phyloP scores from a whole-genome alignment of 345 rosid genomes.

The Aegle marmelos region DNA sequence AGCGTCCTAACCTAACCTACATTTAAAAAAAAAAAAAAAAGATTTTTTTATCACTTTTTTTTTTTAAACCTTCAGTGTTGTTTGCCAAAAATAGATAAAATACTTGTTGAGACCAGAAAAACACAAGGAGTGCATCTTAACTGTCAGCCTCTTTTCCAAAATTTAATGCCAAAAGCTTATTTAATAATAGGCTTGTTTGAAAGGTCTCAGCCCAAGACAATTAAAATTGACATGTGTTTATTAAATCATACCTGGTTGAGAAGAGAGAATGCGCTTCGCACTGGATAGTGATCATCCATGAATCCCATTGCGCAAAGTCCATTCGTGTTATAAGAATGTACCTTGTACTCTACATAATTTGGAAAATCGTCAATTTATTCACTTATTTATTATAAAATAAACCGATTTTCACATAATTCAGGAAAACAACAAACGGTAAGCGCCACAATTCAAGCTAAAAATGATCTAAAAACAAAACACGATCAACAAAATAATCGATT shows the following conservation, averaged over 20 bases:
- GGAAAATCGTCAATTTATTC: not conserved
- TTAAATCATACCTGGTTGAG: slow-evolving; percentile 63
- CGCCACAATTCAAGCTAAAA: not conserved
- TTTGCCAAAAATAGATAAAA: not conserved
- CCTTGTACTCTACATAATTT: slow-evolving; percentile 71
- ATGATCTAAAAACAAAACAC: not conserved
- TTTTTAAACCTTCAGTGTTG: not conserved
- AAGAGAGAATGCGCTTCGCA: slow-evolving; percentile 88
- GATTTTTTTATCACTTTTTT: not conserved
- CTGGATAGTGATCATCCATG: slow-evolving; percentile 96
- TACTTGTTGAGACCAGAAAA: not conserved
- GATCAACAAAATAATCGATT: not conserved
- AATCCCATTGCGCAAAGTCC: slow-evolving; percentile 87
- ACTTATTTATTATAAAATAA: not conserved
- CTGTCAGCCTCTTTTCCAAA: not conserved
- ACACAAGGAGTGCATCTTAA: not conserved
- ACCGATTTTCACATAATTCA: not conserved
- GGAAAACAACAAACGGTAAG: not conserved
- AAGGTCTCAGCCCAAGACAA: not conserved
- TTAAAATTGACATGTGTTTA: not conserved
- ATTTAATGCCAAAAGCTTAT: not conserved
- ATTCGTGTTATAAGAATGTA: slow-evolving; percentile 83
- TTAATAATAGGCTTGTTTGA: not conserved
- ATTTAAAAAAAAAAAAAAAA: not conserved
- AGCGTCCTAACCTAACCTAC: not conserved